Evolutionary conservation across 345 rosid genomes (phyloP).

Genomic region (Lepidium didymum): DNA sequence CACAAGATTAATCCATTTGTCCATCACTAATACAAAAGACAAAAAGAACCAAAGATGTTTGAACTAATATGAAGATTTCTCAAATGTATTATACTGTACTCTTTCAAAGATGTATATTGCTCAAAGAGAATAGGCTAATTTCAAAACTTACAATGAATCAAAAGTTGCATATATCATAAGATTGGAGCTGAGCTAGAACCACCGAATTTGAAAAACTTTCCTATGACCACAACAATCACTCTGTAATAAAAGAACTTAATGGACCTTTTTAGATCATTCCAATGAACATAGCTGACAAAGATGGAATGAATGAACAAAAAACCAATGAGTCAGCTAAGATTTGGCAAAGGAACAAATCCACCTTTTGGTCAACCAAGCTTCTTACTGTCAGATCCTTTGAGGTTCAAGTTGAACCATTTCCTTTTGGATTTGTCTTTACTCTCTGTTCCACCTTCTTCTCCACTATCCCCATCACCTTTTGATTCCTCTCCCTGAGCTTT

Average conservation of each 20-base stretch:
- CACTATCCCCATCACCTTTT: constrained; percentile 44
- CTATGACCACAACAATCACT: not conserved
- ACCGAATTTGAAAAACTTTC: constrained; percentile 1
- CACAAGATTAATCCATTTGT: constrained; percentile 1
- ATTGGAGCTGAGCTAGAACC: not conserved
- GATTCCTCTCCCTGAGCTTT: constrained; percentile 56
- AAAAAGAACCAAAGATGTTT: not conserved
- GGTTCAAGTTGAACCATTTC: constrained; percentile 94
- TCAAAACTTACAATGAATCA: constrained; percentile 3
- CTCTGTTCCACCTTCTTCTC: constrained; percentile 58
- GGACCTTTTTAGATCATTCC: not conserved
- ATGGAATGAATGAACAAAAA: constrained; percentile 1
- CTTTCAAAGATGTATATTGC: not conserved
- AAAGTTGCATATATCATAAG: constrained; percentile 2
- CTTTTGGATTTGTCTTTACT: constrained; percentile 83
- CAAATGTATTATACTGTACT: not conserved
- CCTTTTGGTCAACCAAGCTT: constrained; percentile 33
- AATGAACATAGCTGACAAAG: not conserved
- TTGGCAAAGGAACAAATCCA: not conserved
- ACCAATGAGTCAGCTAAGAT: not conserved
- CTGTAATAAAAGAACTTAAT: not conserved
- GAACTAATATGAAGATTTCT: not conserved
- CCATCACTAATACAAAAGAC: not conserved
- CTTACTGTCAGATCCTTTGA: constrained; percentile 69
- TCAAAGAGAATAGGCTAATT: not conserved